Percentiles rank a stretch among this genome's conserved stretches.
Conservation (phyloP, 208 protist species). For the Naegleria lovaniensis region DNA sequence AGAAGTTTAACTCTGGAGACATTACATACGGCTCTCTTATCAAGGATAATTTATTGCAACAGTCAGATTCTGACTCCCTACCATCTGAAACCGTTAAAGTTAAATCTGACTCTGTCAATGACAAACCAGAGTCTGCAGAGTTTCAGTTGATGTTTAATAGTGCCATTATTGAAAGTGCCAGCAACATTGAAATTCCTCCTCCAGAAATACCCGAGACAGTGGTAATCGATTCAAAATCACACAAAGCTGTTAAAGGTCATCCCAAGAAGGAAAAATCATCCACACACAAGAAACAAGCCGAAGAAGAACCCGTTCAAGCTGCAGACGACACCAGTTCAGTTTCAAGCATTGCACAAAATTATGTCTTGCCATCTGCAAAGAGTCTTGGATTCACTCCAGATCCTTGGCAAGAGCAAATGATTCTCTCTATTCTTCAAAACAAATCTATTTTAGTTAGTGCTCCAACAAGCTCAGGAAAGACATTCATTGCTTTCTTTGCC, state of each 20-base stretch:
- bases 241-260: neutral
- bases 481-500: conserved; percentile 19
- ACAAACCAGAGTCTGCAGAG: neutral
- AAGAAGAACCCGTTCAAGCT: neutral
- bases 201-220: neutral
- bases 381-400: conserved; percentile 27
- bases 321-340: neutral
- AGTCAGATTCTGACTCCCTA: neutral
- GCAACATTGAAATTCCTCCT: neutral
- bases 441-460: neutral
- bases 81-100: neutral
- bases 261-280: neutral
- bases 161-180: neutral
- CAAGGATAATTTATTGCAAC: neutral
- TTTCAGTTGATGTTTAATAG: neutral
- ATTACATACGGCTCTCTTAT: neutral
- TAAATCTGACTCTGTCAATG: neutral
- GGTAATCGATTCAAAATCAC: neutral
- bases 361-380: neutral
- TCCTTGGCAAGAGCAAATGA: conserved; percentile 26
- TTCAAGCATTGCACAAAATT: neutral
- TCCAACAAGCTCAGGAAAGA: conserved; percentile 32
- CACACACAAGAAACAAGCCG: neutral
- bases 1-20: neutral
- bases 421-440: neutral